Evolutionary conservation across 495 filamentous ascomycete species (phyloP).

Genomic region (Aspergillus sclerotioniger): DNA sequence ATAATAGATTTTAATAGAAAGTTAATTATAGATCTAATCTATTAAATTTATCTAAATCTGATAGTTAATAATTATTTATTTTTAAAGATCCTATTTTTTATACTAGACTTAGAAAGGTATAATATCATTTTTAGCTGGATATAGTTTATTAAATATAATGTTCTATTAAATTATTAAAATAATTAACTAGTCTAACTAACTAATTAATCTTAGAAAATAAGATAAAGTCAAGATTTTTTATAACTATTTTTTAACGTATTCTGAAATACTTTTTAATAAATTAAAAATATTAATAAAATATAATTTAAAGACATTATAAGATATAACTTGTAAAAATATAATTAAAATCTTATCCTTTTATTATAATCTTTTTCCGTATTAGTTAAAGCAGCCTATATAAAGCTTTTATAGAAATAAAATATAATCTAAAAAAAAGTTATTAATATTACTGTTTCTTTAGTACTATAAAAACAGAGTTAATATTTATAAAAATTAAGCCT

Average conservation of each 20-base stretch:
- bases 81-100: too few relatives aligned
- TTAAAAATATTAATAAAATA: background rate
- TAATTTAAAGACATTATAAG: background rate
- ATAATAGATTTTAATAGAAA: too few relatives aligned
- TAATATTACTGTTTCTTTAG: background rate
- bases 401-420: background rate
- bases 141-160: background rate
- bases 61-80: too few relatives aligned
- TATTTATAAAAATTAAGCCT: background rate
- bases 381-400: background rate
- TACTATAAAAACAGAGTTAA: background rate
- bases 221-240: background rate
- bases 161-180: background rate
- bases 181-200: background rate
- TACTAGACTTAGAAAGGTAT: too few relatives aligned
- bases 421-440: background rate
- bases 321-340: background rate
- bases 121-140: background rate
- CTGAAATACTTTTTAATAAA: background rate
- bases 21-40: too few relatives aligned
- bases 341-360: background rate
- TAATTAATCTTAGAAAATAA: background rate
- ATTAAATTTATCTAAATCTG: too few relatives aligned
- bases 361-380: background rate
- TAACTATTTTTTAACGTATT: background rate